phyloP scores from a whole-genome alignment of 192 early-diverging fungal genomes.

The Coemansia sp. region DNA sequence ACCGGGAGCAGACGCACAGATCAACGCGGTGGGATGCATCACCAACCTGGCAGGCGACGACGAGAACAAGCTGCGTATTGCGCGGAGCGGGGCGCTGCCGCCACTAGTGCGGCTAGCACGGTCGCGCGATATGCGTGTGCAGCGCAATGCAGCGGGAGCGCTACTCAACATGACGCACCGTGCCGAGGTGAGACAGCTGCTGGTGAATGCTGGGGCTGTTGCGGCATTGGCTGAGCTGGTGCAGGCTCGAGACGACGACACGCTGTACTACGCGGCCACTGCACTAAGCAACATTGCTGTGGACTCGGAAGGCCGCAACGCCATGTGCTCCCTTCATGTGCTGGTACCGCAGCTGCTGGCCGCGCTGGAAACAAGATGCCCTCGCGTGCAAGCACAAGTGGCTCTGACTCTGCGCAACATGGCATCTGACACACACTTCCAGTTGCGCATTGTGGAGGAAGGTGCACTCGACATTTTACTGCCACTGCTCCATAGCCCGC shows the following conservation, averaged over 20 bases:
- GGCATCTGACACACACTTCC: slow-evolving; percentile 71
- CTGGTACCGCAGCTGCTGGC: slow-evolving; percentile 58
- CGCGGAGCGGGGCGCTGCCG: slow-evolving; percentile 73
- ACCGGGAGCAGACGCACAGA: slow-evolving; percentile 77
- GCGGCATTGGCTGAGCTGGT: slow-evolving; percentile 74
- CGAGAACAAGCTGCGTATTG: slow-evolving; percentile 80
- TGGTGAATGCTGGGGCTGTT: slow-evolving; percentile 73
- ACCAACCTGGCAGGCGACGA: slow-evolving; percentile 82
- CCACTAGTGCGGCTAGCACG: slow-evolving; percentile 69
- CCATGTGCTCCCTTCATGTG: slow-evolving; percentile 56
- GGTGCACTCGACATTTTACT: slow-evolving; percentile 68
- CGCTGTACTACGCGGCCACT: slow-evolving; percentile 83
- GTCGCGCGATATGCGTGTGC: slow-evolving; percentile 76
- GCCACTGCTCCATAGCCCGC: slow-evolving; percentile 61
- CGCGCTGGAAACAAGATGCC: slow-evolving; percentile 59
- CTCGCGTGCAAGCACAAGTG: slow-evolving; percentile 79
- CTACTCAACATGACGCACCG: slow-evolving; percentile 90
- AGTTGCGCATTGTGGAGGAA: slow-evolving; percentile 66
- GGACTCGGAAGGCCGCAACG: slow-evolving; percentile 61
- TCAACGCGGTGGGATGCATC: slow-evolving; percentile 86
- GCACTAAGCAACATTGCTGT: slow-evolving; percentile 84
- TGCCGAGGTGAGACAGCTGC: slow-evolving; percentile 66
- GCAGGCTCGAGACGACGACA: slow-evolving; percentile 69
- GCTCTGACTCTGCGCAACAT: slow-evolving; percentile 80
- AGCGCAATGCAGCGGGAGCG: slow-evolving; percentile 86